Percentiles rank a stretch among this genome's conserved stretches.
These are phyloP conservation scores for Curvularia lunata DNA, from an alignment of 2,329 filamentous ascomycete species.

Conservation along the genomic window DNA sequence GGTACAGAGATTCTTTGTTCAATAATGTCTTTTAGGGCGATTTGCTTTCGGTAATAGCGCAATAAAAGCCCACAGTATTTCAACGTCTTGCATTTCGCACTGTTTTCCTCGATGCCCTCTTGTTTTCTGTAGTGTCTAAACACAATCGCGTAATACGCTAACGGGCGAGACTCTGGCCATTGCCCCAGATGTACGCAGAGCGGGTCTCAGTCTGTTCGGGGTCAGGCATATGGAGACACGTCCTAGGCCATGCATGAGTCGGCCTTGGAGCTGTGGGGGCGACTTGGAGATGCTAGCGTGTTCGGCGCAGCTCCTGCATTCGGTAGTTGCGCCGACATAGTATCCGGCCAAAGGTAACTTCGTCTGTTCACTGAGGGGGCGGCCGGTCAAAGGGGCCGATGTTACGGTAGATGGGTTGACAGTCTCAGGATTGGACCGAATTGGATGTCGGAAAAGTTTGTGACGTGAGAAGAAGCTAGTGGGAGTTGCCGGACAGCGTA, in stretches of 20 bases:
- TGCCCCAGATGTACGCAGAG: not conserved
- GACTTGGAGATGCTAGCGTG: not conserved
- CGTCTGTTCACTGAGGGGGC: not conserved
- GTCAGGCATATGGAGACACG: not conserved
- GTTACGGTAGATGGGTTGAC: not conserved
- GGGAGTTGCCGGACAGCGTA: not conserved
- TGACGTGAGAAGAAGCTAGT: not conserved
- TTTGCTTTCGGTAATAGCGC: not conserved
- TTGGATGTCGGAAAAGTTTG: not conserved
- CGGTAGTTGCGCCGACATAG: not conserved
- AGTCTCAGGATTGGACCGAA: not conserved
- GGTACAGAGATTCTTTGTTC: not conserved
- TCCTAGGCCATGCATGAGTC: not conserved
- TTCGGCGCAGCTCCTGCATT: constrained; percentile 1
- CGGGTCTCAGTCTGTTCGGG: not conserved
- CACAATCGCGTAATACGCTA: not conserved
- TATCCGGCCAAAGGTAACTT: not conserved
- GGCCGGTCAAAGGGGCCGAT: not conserved
- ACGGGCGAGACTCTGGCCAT: not conserved
- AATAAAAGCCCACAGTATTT: not conserved
- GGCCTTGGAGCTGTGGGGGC: not conserved
- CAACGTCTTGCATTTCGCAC: not conserved
- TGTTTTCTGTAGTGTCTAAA: not conserved
- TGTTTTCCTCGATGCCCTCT: not conserved
- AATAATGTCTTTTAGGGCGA: not conserved